A percentile compares a stretch with the other conserved stretches of the same genome.
phyloP scores from a whole-genome alignment of 75 land plant species.

The Pinus albicaulis region DNA sequence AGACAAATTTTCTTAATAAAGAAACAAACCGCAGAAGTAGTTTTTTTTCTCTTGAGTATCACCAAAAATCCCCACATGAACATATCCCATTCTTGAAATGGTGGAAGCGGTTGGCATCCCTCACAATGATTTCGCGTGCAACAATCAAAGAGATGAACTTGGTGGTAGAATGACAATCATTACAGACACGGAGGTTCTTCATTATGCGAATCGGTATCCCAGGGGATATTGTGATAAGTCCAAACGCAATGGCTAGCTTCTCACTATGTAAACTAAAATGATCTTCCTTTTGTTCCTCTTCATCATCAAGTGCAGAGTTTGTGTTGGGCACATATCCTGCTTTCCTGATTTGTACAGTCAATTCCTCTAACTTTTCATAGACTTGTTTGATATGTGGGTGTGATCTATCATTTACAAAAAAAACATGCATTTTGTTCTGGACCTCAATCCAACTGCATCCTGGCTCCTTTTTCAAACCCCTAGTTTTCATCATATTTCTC shows the following conservation, averaged over 20 bases:
- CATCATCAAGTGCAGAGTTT: background rate
- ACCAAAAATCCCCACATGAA: conserved; percentile 16
- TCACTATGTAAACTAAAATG: conserved; percentile 14
- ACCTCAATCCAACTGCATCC: conserved; percentile 11
- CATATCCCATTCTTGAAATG: conserved; percentile 21
- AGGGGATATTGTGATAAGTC: conserved; percentile 9
- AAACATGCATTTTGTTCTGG: conserved; percentile 13
- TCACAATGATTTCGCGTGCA: conserved; percentile 14
- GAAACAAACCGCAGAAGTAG: no score
- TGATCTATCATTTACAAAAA: conserved; percentile 3
- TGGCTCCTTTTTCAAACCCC: conserved; percentile 9
- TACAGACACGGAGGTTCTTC: conserved; percentile 19
- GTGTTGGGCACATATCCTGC: conserved; percentile 14
- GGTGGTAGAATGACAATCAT: conserved; percentile 17
- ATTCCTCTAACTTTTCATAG: conserved; percentile 8
- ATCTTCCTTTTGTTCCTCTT: conserved; percentile 3
- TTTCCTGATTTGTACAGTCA: conserved; percentile 3
- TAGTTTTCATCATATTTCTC: background rate
- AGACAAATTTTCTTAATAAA: no score
- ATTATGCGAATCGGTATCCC: conserved; percentile 13
- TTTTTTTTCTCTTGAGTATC: background rate
- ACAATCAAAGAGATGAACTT: conserved; percentile 14
- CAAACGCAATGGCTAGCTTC: conserved; percentile 22
- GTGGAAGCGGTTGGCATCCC: conserved; percentile 17
- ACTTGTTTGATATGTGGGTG: conserved; percentile 11